Evolutionary conservation across 192 early-diverging fungal species (phyloP).

Genomic region (Cetraspora pellucida): DNA sequence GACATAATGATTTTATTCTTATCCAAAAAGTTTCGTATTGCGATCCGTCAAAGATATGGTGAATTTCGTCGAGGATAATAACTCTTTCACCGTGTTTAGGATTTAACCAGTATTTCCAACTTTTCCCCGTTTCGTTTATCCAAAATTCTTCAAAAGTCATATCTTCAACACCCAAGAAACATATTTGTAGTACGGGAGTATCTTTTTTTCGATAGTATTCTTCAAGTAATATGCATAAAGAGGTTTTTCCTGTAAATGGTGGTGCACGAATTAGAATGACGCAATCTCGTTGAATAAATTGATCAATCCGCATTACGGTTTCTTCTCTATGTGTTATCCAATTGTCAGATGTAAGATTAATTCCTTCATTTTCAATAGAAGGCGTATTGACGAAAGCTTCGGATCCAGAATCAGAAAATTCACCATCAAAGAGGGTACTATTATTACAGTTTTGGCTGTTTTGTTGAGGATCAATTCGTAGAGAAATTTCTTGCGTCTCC

Average conservation of each 20-base stretch:
- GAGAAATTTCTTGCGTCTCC: background rate
- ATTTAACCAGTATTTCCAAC: slow-evolving; percentile 34
- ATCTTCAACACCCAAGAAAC: slow-evolving; percentile 32
- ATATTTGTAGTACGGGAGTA: slow-evolving; percentile 15
- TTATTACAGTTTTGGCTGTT: background rate
- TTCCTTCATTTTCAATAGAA: slow-evolving; percentile 29
- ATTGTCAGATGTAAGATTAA: slow-evolving; percentile 15
- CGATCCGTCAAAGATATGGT: slow-evolving; percentile 8
- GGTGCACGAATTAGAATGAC: slow-evolving; percentile 20
- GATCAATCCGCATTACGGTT: slow-evolving; percentile 15
- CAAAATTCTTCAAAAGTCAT: slow-evolving; percentile 30
- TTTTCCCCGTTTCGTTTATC: slow-evolving; percentile 28
- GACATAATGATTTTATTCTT: slow-evolving; percentile 22
- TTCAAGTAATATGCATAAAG: slow-evolving; percentile 25
- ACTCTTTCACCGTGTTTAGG: slow-evolving; percentile 29
- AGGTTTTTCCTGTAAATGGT: slow-evolving; percentile 32
- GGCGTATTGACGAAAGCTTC: background rate
- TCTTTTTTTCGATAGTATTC: slow-evolving; percentile 18
- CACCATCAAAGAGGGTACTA: background rate
- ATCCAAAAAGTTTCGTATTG: slow-evolving; percentile 30
- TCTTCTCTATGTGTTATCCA: slow-evolving; percentile 30
- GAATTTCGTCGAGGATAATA: slow-evolving; percentile 30
- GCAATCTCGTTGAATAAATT: slow-evolving; percentile 26
- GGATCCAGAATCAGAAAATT: background rate
- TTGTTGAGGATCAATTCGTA: background rate